Evolutionary conservation across 352 stramenopile genomes (phyloP).

Genomic region (Globisporangium middletonii): DNA sequence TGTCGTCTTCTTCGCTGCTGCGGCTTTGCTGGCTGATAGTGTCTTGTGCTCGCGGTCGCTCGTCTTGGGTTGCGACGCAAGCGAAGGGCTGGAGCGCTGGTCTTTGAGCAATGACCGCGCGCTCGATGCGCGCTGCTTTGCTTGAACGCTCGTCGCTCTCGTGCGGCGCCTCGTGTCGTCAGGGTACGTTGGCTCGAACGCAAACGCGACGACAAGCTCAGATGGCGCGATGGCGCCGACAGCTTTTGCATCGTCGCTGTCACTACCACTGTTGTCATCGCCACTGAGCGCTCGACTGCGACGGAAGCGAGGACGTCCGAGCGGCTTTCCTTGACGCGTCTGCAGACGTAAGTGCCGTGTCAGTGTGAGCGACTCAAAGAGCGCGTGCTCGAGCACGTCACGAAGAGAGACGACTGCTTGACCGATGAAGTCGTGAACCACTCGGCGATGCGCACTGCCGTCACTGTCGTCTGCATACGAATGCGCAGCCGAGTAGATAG

Average conservation of each 20-base stretch:
- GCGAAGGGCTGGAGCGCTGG: background rate
- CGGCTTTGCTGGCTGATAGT: background rate
- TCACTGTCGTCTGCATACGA: background rate
- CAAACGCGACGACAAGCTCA: constrained; percentile 33
- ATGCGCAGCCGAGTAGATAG: constrained; percentile 27
- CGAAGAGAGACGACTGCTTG: constrained; percentile 40
- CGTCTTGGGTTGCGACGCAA: constrained; percentile 7
- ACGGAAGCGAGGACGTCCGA: background rate
- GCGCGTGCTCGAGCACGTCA: constrained; percentile 27
- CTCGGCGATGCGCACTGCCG: background rate
- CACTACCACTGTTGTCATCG: background rate
- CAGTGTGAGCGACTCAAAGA: constrained; percentile 18
- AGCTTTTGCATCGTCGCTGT: background rate
- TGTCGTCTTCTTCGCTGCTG: constrained; percentile 4
- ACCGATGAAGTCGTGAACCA: constrained; percentile 42
- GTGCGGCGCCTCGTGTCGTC: constrained; percentile 1
- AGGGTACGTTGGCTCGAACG: constrained; percentile 32
- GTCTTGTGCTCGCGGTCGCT: background rate
- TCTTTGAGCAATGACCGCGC: background rate
- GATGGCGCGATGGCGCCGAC: background rate
- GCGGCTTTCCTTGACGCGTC: constrained; percentile 27
- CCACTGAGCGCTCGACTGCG: background rate
- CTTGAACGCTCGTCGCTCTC: background rate
- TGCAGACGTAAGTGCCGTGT: constrained; percentile 28
- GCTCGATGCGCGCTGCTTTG: background rate